These are phyloP conservation scores for Rugosomyces carneus DNA, from an alignment of 1,284 basidiomycete genomes.

Conservation along the genomic window DNA sequence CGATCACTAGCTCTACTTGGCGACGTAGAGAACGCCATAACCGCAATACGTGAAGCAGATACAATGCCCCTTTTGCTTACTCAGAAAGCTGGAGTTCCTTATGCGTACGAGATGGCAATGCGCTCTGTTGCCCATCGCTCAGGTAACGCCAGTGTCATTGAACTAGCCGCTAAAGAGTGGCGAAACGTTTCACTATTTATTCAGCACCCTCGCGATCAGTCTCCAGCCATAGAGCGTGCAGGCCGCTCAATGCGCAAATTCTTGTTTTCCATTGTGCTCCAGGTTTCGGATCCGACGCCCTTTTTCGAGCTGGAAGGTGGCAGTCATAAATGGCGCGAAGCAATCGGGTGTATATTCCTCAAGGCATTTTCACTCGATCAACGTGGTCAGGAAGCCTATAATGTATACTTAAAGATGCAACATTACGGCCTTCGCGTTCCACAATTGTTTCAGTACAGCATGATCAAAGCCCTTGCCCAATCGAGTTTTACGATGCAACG, in stretches of 20 bases:
- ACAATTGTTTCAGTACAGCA: slow-evolving; percentile 24
- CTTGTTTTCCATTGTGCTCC: slow-evolving; percentile 27
- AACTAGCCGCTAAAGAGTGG: slow-evolving; percentile 42
- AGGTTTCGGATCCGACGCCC: slow-evolving; percentile 30
- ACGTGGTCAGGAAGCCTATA: slow-evolving; percentile 34
- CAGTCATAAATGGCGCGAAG: slow-evolving; percentile 22
- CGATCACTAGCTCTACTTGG: slow-evolving; percentile 30
- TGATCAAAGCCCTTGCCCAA: slow-evolving; percentile 43
- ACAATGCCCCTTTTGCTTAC: slow-evolving; percentile 1
- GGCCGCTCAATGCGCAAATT: slow-evolving; percentile 27
- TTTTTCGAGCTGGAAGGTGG: slow-evolving; percentile 27
- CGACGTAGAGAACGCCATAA: slow-evolving; percentile 29
- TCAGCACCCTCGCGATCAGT: slow-evolving; percentile 9
- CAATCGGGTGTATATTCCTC: slow-evolving; percentile 37
- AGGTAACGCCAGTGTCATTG: slow-evolving; percentile 34
- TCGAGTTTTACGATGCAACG: slow-evolving; percentile 28
- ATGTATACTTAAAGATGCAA: slow-evolving; percentile 38
- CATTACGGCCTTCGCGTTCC: slow-evolving; percentile 28
- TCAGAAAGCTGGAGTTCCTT: slow-evolving; percentile 17
- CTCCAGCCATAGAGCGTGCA: slow-evolving; percentile 5
- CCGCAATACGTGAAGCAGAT: slow-evolving; percentile 21
- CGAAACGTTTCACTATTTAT: slow-evolving; percentile 25
- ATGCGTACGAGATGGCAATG: slow-evolving; percentile 36
- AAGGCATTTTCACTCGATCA: slow-evolving; percentile 28
- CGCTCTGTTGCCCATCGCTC: slow-evolving; percentile 31